Percentiles rank a stretch among this genome's conserved stretches.
Conservation (phyloP, 257 asterid species). For the Forsythia viridissima region DNA sequence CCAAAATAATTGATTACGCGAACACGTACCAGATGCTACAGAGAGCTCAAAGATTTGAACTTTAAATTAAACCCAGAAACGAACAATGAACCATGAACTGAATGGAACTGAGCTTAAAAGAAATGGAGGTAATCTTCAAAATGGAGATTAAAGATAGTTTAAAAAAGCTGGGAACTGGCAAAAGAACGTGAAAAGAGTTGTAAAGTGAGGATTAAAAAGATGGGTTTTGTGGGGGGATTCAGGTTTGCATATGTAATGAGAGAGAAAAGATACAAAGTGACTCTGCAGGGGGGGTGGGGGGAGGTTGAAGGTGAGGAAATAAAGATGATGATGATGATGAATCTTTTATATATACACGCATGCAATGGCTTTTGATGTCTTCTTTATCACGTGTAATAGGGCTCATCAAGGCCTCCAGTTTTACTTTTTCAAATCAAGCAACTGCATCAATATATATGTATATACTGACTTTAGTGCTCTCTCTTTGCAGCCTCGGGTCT, state of each 20-base stretch:
- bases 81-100: constrained; percentile 26
- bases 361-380: constrained; percentile 76
- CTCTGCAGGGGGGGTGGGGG: constrained; percentile 16
- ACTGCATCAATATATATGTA: background rate
- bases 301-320: constrained; percentile 14
- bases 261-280: constrained; percentile 26
- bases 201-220: constrained; percentile 29
- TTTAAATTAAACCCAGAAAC: constrained; percentile 25
- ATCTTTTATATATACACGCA: constrained; percentile 83
- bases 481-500: constrained; percentile 39
- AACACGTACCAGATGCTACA: background rate
- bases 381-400: constrained; percentile 78
- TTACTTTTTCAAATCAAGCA: constrained; percentile 30
- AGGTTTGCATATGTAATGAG: constrained; percentile 43
- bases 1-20: constrained; percentile 24
- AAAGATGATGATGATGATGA: constrained; percentile 45
- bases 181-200: constrained; percentile 22
- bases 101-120: constrained; percentile 34
- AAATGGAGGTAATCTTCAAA: constrained; percentile 3
- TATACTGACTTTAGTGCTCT: constrained; percentile 31
- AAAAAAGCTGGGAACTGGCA: constrained; percentile 28
- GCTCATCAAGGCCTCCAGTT: constrained; percentile 41
- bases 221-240: constrained; percentile 25
- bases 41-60: constrained; percentile 35
- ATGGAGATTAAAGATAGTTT: constrained; percentile 41